These are phyloP conservation scores for Angophora floribunda DNA, from an alignment of 345 rosid species.

Conservation along the genomic window DNA sequence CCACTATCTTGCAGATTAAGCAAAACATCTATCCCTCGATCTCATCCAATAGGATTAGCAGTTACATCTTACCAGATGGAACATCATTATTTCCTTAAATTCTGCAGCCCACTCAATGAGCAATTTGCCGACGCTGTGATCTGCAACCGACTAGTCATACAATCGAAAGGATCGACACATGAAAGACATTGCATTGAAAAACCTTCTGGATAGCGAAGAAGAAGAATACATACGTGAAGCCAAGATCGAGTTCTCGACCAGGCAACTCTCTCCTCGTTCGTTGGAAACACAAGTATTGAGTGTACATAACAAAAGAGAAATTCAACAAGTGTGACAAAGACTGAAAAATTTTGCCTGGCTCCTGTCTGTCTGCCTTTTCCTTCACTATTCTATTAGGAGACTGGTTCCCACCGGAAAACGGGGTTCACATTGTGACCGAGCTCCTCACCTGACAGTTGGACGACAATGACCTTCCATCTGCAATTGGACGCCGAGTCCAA, in stretches of 20 bases:
- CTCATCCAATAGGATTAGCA: neutral
- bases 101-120: neutral
- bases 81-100: neutral
- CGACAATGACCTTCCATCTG: neutral
- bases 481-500: neutral
- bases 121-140: neutral
- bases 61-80: neutral
- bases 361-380: slow-evolving; percentile 54
- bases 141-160: neutral
- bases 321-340: neutral
- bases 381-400: neutral
- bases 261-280: neutral
- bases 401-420: neutral
- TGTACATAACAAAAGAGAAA: neutral
- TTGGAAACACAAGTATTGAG: neutral
- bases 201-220: neutral
- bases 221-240: neutral
- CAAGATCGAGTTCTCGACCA: neutral
- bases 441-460: neutral
- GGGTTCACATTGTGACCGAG: neutral
- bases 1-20: neutral
- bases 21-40: neutral
- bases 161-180: fast-evolving
- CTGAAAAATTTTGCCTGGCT: slow-evolving; percentile 43
- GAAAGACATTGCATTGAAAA: neutral